Evolutionary conservation across 257 asterid species (phyloP).

Genomic region (Solanum corneliomulleri): DNA sequence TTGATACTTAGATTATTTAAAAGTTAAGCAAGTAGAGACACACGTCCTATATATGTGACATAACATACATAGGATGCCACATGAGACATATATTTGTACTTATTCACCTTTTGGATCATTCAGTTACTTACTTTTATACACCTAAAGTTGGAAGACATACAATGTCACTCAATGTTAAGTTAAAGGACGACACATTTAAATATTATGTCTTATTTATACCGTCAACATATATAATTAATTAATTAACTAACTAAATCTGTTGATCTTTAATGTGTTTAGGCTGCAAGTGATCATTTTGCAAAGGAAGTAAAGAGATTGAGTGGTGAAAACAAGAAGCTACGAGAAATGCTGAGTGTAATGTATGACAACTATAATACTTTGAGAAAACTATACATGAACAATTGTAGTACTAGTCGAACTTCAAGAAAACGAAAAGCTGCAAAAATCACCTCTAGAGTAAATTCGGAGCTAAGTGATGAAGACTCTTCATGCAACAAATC

Average conservation of each 20-base stretch:
- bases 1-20: background rate
- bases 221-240: background rate
- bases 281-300: constrained; percentile 34
- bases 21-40: background rate
- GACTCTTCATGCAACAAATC: constrained; percentile 51
- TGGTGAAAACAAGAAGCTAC: constrained; percentile 68
- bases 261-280: constrained; percentile 16
- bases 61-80: background rate
- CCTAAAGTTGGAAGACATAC: background rate
- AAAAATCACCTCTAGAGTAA: background rate
- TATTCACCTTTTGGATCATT: background rate
- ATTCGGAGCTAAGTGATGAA: constrained; percentile 54
- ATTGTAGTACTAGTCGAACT: background rate
- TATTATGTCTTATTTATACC: background rate
- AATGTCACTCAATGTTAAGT: background rate
- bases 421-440: constrained; percentile 7
- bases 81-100: background rate
- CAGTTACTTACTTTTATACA: background rate
- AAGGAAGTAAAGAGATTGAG: constrained; percentile 60
- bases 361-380: constrained; percentile 54
- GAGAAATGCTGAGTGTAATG: constrained; percentile 44
- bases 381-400: constrained; percentile 34
- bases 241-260: background rate
- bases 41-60: too few species aligned
- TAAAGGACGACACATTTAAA: too few species aligned